Evolutionary conservation across 2,329 filamentous ascomycete species (phyloP).

Genomic region (Ambrosiella beaveri): DNA sequence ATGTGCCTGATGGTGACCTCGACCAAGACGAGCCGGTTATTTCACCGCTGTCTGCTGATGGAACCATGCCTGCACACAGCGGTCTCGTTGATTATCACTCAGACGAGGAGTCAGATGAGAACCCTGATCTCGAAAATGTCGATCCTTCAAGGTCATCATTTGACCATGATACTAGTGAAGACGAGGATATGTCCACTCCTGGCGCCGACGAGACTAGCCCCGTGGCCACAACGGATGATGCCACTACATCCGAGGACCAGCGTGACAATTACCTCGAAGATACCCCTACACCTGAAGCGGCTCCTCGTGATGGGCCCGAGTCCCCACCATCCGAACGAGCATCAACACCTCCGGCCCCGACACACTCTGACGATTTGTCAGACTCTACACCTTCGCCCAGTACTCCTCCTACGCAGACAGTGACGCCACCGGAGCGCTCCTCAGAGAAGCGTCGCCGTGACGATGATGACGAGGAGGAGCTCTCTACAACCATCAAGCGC

Average conservation of each 20-base stretch:
- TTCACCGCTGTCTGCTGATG: slow-evolving; percentile 5
- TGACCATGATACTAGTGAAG: not conserved
- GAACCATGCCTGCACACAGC: slow-evolving; percentile 41
- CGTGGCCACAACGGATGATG: not conserved
- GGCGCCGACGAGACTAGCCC: not conserved
- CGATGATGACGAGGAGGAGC: slow-evolving; percentile 74
- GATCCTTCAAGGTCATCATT: slow-evolving; percentile 14
- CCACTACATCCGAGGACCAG: not conserved
- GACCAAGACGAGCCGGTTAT: slow-evolving; percentile 9
- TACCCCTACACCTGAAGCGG: not conserved
- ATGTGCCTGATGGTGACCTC: slow-evolving; percentile 52
- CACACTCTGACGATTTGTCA: not conserved
- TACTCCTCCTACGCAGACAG: slow-evolving; percentile 19
- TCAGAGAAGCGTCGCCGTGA: slow-evolving; percentile 82
- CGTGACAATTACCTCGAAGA: not conserved
- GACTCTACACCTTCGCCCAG: slow-evolving; percentile 18
- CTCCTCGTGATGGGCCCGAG: not conserved
- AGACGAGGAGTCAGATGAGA: slow-evolving; percentile 54
- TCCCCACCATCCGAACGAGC: not conserved
- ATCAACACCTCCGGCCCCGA: slow-evolving; percentile 5
- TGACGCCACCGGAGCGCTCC: slow-evolving; percentile 56
- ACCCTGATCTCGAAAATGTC: slow-evolving; percentile 38
- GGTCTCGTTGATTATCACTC: slow-evolving; percentile 84
- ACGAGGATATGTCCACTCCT: not conserved
- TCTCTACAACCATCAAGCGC: slow-evolving; percentile 50